Conservation (phyloP, 805 yeast species). For the Wickerhamiella nectarea region DNA sequence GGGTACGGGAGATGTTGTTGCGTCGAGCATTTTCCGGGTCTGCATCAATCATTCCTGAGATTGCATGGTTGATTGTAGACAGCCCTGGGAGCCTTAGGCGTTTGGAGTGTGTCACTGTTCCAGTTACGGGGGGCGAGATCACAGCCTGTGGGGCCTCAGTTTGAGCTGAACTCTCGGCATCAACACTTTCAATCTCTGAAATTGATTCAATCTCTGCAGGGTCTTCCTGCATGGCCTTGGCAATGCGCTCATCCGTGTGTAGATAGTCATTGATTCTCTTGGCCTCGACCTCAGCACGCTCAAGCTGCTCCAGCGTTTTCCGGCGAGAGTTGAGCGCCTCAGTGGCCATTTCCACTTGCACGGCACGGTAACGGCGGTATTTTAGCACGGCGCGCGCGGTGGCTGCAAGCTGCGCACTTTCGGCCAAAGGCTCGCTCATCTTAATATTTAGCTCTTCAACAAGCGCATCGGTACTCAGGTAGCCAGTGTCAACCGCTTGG, state of each 20-base stretch:
- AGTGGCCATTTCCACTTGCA: constrained; percentile 36
- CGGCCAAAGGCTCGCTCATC: constrained; percentile 56
- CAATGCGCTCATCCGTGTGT: constrained; percentile 21
- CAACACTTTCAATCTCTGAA: not conserved
- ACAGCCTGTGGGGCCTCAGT: no score
- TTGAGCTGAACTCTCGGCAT: not conserved
- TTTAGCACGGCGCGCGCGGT: constrained; percentile 45
- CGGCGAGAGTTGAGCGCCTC: constrained; percentile 29
- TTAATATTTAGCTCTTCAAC: constrained; percentile 41
- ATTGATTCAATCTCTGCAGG: constrained; percentile 3
- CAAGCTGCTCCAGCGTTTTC: constrained; percentile 27
- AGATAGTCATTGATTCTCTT: constrained; percentile 29
- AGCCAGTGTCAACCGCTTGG: constrained; percentile 59
- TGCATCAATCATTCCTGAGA: constrained; percentile 50
- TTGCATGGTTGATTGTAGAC: constrained; percentile 35
- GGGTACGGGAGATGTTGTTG: constrained; percentile 33
- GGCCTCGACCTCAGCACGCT: constrained; percentile 33
- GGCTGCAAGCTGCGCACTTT: constrained; percentile 50
- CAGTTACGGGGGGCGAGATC: not conserved
- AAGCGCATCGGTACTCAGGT: constrained; percentile 38
- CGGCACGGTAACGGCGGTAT: constrained; percentile 44
- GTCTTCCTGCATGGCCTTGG: constrained; percentile 12
- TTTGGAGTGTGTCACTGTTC: constrained; percentile 12
- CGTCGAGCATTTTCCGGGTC: constrained; percentile 55
- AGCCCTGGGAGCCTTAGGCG: constrained; percentile 43